Evolutionary conservation across 163 green algal genomes (phyloP), one percentile per base, ranked within the genome.

Genomic region (Botryococcus braunii): DNA sequence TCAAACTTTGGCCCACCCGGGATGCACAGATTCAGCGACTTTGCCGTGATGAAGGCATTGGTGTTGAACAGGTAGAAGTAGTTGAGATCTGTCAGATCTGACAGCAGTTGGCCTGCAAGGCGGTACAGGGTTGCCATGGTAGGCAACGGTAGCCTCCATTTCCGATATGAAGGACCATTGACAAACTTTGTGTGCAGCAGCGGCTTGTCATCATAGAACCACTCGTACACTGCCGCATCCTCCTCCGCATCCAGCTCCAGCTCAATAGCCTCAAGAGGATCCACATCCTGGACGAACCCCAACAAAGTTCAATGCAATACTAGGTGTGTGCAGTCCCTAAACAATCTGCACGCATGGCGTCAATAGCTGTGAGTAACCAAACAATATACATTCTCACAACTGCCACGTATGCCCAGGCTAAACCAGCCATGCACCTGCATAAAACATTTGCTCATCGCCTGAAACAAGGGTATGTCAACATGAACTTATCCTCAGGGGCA

Each of bases 61-160:
- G 88, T 75, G 70, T 99, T 88, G 73, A 99, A 99, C 32, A 99
- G 88, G 82, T 99, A 99, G 78, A 99, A 99, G 80, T 98, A 99
- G 85, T 99, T 99, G 41, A 79, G 75, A 81, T 99, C 95, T 29
- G 87, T 89, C 69, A 99, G 89, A 81, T 99, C 95, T 34, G 73
- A 90, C 48, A 99, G 83, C 70, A 99, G 87, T 88, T 99, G 94
- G 11, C 82, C 85, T 5, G 89, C 89, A 65, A 96, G 81, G 36
- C 89, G 74, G 67, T 66, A 95, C 64, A 99, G 86, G 23, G 86
- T 93, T 25, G 83, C 74, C 91, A 98, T 97, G 64, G 97, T 86
- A 4, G 94, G 94, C 67, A 99, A 80, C 13, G 90, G 89, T 65
- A 99, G 85, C 80, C 88, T 88, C 95, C 95, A 99, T 41, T 81